phyloP scores from a whole-genome alignment of 1,284 basidiomycete genomes.

The Phellopilus nigrolimitatus region DNA sequence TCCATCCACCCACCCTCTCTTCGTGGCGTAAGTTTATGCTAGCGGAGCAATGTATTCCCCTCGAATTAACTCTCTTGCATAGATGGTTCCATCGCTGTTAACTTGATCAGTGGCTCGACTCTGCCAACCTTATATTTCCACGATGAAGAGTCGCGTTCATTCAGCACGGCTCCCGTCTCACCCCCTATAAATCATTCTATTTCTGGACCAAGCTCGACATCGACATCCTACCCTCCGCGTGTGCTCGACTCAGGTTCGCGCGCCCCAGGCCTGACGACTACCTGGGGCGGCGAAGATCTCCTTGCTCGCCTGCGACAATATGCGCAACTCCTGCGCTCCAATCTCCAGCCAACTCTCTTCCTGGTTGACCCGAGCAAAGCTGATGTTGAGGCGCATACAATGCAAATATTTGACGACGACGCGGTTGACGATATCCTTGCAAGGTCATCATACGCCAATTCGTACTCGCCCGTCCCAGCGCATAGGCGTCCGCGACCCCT shows the following conservation, averaged over 20 bases:
- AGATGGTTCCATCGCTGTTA: constrained; percentile 78
- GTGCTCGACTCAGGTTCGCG: constrained; percentile 27
- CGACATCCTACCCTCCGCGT: constrained; percentile 61
- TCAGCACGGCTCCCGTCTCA: constrained; percentile 49
- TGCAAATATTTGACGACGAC: constrained; percentile 73
- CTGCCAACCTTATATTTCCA: constrained; percentile 93
- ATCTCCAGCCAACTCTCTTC: constrained; percentile 76
- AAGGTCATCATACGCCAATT: constrained; percentile 69
- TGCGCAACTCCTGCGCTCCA: constrained; percentile 74
- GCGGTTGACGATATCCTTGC: constrained; percentile 79
- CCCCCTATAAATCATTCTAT: constrained; percentile 28
- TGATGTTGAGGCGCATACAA: constrained; percentile 88
- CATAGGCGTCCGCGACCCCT: constrained; percentile 71
- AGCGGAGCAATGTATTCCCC: constrained; percentile 19
- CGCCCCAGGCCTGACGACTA: constrained; percentile 29
- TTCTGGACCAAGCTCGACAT: constrained; percentile 26
- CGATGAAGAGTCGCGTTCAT: constrained; percentile 88
- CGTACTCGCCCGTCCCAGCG: constrained; percentile 77
- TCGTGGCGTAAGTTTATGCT: constrained; percentile 73
- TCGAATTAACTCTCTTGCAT: constrained; percentile 1
- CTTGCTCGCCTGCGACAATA: constrained; percentile 67
- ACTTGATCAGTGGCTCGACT: constrained; percentile 85
- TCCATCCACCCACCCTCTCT: constrained; percentile 78
- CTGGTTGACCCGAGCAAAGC: constrained; percentile 87
- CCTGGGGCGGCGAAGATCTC: constrained; percentile 86